A percentile compares a stretch with the other conserved stretches of the same genome.
Conservation (phyloP, 2,329 filamentous ascomycete species). For the Phialophora tarda region DNA sequence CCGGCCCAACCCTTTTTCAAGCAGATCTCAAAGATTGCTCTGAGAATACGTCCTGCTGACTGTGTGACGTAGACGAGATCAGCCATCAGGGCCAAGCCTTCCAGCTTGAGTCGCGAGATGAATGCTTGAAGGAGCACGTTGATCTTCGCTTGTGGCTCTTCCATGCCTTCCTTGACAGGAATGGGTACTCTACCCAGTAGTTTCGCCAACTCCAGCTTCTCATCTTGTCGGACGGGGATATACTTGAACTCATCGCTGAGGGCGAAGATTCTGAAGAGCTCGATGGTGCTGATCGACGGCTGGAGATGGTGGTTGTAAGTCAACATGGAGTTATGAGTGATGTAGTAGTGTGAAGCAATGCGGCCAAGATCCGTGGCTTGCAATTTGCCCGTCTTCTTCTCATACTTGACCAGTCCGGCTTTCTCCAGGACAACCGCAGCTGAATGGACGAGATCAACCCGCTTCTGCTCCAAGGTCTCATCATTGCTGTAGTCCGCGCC, state of each 20-base stretch:
- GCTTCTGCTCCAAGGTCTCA: constrained; percentile 88
- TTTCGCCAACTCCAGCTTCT: constrained; percentile 95
- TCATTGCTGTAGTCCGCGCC: constrained; percentile 95
- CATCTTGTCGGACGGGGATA: constrained; percentile 95
- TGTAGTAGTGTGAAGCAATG: constrained; percentile 98
- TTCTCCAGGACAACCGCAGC: constrained; percentile 86
- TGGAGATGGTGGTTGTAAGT: constrained; percentile 97
- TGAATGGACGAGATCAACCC: constrained; percentile 96
- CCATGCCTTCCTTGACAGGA: constrained; percentile 95
- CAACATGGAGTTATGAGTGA: constrained; percentile 93
- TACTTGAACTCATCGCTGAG: constrained; percentile 99
- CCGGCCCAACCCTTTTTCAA: constrained; percentile 95
- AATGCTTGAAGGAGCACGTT: constrained; percentile 97
- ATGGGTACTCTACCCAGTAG: constrained; percentile 88
- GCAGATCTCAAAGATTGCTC: constrained; percentile 96
- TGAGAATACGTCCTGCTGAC: constrained; percentile 91
- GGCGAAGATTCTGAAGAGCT: constrained; percentile 94
- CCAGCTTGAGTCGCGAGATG: constrained; percentile 90
- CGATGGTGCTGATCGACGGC: constrained; percentile 88
- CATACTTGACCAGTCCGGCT: constrained; percentile 89
- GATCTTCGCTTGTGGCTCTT: constrained; percentile 96
- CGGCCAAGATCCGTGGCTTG: constrained; percentile 93
- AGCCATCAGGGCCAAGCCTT: constrained; percentile 94
- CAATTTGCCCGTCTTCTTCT: constrained; percentile 86
- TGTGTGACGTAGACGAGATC: constrained; percentile 99